Base-by-base conservation (phyloP, 495 filamentous ascomycete species). In the Penicillium chermesinum region DNA sequence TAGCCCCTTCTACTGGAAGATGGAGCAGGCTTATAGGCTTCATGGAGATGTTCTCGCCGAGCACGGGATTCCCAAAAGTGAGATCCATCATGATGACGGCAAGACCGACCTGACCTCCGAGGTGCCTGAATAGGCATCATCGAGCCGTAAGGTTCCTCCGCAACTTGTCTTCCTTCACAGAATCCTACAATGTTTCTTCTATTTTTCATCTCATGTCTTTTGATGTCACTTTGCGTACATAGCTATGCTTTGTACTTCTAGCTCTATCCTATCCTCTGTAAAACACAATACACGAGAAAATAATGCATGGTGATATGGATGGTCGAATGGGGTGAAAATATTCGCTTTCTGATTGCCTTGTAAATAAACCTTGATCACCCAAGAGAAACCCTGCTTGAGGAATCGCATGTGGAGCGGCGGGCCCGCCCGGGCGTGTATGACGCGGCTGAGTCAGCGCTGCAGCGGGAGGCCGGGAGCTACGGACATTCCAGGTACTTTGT, bases 1-100 rank as follows among this genome's bases (percentile, higher is more conserved):
- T 0, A 68, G 61, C 44, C 64, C 64, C 12, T 71, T 69, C 37
- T 49, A 55, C 34, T 71, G 66, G 66, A 58, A 63, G 13, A 71
- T 71, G 66, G 64, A 71, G 35, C 48, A 60, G 15, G 66, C 64
- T 14, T 71, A 69, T 32, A 57, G 54, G 16, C 41, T 61, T 21
- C 58, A 62, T 41, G 66, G 67, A 3, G 62, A 66, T 53, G 62
- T 67, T 12, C 53, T 71, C 1, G 59, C 52, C 1, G 52, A 61
- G 34, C 61, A 55, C 10, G 55, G 49, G 18, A 42, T 59, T 40
- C 37, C 22, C 10, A 44, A 44, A 17, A 40, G 14, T 8, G 44
- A 54, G 16, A 50, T 38, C 19, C 34, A 41, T n/a, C n/a, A n/a
- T 20, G 19, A 38, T 38, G 40, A 14, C 2, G 50, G 34, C 25